A percentile compares a stretch with the other conserved stretches of the same genome.
Evolutionary conservation across 1,284 basidiomycete species (phyloP).

Genomic region (Rhodotorula sp.): DNA sequence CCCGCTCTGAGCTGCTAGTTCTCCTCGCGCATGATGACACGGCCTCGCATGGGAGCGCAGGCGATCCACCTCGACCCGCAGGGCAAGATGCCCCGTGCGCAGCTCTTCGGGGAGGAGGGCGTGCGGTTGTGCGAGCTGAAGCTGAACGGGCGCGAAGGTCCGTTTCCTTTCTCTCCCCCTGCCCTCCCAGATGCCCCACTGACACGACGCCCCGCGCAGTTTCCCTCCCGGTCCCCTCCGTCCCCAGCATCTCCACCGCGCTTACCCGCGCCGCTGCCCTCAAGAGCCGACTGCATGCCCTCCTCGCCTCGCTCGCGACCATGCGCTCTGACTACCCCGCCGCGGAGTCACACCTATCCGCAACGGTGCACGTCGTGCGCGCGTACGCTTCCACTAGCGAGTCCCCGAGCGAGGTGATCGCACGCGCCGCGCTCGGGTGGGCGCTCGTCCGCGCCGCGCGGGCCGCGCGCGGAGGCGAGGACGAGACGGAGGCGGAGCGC

Average conservation of each 20-base stretch:
- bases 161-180: background rate
- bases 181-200: too few relatives aligned
- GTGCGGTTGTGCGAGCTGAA: conserved; percentile 10
- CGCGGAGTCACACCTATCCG: conserved; percentile 7
- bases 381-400: background rate
- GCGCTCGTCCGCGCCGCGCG: conserved; percentile 2
- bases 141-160: conserved; percentile 29
- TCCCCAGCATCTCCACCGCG: background rate
- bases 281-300: conserved; percentile 21
- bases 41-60: background rate
- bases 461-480: background rate
- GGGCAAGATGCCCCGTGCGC: conserved; percentile 21
- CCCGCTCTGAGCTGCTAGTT: background rate
- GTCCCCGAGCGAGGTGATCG: background rate
- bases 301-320: conserved; percentile 21
- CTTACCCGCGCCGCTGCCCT: conserved; percentile 4
- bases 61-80: conserved; percentile 33
- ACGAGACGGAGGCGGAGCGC: conserved; percentile 8
- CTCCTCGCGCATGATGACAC: too few relatives aligned
- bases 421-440: conserved; percentile 6
- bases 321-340: conserved; percentile 22
- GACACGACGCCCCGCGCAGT: background rate
- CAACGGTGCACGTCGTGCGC: conserved; percentile 1
- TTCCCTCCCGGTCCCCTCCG: conserved; percentile 5
- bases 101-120: conserved; percentile 31